These are phyloP conservation scores for Aspergillus sp. DNA, from an alignment of 2,329 filamentous ascomycete genomes.

Conservation along the genomic window DNA sequence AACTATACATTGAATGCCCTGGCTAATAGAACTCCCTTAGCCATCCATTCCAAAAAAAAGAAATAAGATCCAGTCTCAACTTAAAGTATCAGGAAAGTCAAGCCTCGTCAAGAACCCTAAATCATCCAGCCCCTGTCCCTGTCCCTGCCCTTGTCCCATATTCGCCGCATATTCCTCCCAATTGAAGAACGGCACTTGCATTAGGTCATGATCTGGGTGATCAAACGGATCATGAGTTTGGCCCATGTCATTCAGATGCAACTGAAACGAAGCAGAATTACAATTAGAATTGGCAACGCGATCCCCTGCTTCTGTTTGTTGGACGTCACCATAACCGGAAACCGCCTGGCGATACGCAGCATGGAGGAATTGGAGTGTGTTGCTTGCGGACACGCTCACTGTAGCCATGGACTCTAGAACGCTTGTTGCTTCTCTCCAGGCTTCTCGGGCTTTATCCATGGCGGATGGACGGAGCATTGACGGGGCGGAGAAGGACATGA, in stretches of 20 bases:
- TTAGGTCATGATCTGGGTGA: background rate
- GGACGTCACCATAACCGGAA: too few species aligned
- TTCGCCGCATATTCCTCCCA: slow-evolving; percentile 3
- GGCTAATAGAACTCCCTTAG: too few species aligned
- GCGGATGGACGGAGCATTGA: slow-evolving; percentile 19
- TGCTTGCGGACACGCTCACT: slow-evolving; percentile 30
- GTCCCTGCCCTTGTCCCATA: background rate
- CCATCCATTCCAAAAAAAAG: background rate
- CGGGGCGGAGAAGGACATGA: slow-evolving; percentile 29
- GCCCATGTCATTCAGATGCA: background rate
- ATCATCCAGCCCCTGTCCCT: background rate
- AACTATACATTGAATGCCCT: too few species aligned
- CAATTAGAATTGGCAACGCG: too few species aligned
- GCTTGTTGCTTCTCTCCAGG: slow-evolving; percentile 29
- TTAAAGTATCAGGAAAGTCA: background rate
- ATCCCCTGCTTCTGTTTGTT: too few species aligned
- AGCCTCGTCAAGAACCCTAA: slow-evolving; percentile 3
- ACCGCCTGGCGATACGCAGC: slow-evolving; percentile 3
- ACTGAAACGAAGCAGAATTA: background rate
- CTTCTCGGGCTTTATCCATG: slow-evolving; percentile 16
- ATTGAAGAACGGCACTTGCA: background rate
- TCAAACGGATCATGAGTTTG: background rate
- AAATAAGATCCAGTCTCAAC: background rate
- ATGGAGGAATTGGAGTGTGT: slow-evolving; percentile 26
- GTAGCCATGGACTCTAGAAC: slow-evolving; percentile 28